phyloP scores from a whole-genome alignment of 2,329 filamentous ascomycete species.

The Hypomyces perniciosus region DNA sequence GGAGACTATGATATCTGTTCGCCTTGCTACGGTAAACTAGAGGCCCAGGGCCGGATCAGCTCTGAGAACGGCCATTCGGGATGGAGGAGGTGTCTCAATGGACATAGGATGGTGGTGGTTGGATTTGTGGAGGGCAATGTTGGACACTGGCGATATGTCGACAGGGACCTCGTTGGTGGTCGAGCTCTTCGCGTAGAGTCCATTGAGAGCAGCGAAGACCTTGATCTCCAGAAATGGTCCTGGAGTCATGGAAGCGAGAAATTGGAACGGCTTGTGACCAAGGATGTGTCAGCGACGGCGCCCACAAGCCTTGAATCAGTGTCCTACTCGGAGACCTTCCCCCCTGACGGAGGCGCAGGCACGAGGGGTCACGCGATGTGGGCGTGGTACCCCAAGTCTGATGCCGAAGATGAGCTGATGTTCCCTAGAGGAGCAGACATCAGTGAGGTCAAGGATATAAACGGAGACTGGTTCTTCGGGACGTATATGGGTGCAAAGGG shows the following conservation, averaged over 20 bases:
- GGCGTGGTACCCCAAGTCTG: constrained; percentile 68
- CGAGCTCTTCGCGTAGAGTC: constrained; percentile 58
- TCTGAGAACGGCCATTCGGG: constrained; percentile 70
- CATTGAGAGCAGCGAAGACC: constrained; percentile 31
- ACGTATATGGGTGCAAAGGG: constrained; percentile 76
- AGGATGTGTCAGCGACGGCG: constrained; percentile 42
- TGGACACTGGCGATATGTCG: constrained; percentile 61
- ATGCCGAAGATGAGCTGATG: constrained; percentile 65
- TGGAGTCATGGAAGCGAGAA: constrained; percentile 41
- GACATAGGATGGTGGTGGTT: constrained; percentile 79
- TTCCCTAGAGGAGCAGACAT: constrained; percentile 84
- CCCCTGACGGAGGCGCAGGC: constrained; percentile 70
- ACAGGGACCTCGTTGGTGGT: constrained; percentile 73
- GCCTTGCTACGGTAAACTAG: constrained; percentile 66
- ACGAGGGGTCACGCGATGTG: constrained; percentile 60
- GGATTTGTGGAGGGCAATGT: constrained; percentile 65
- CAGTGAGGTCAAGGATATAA: constrained; percentile 76
- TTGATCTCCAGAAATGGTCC: constrained; percentile 43
- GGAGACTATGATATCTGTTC: constrained; percentile 88
- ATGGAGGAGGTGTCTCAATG: constrained; percentile 75
- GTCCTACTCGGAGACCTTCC: constrained; percentile 42
- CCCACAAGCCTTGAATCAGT: constrained; percentile 26
- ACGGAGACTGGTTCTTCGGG: constrained; percentile 86
- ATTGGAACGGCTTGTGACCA: constrained; percentile 43
- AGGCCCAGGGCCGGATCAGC: constrained; percentile 58